phyloP scores from a whole-genome alignment of 2,329 filamentous ascomycete species.

The Ophiognomonia clavigignenti-juglandacearum region DNA sequence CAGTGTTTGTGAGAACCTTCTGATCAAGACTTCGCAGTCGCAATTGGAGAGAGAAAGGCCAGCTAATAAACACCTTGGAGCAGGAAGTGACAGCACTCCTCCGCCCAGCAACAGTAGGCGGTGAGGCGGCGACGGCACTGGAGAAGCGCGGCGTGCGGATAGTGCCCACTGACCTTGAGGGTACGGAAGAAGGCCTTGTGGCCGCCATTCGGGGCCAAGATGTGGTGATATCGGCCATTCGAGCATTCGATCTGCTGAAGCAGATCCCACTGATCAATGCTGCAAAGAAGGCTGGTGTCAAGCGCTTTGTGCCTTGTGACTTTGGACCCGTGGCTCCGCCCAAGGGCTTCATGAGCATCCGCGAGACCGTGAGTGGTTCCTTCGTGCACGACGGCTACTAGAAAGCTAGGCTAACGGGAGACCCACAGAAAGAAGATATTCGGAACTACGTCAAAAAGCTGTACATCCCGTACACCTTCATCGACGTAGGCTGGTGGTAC shows the following conservation, averaged over 20 bases:
- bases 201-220: constrained; percentile 36
- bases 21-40: constrained; percentile 18
- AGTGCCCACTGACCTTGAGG: constrained; percentile 36
- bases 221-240: constrained; percentile 39
- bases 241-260: constrained; percentile 27
- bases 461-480: constrained; percentile 48
- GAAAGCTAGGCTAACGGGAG: not conserved
- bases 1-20: not conserved
- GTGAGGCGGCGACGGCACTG: constrained; percentile 36
- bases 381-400: not conserved
- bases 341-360: constrained; percentile 12
- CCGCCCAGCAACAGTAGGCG: constrained; percentile 40
- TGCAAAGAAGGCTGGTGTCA: constrained; percentile 42
- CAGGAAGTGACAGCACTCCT: constrained; percentile 45
- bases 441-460: constrained; percentile 43
- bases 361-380: constrained; percentile 5
- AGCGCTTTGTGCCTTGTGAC: constrained; percentile 38
- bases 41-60: constrained; percentile 16
- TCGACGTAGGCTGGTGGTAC: constrained; percentile 58
- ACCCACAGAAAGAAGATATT: constrained; percentile 43
- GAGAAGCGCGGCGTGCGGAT: constrained; percentile 37
- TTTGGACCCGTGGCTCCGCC: constrained; percentile 14
- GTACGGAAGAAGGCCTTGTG: constrained; percentile 35
- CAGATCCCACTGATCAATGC: constrained; percentile 43
- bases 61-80: not conserved